phyloP scores from a whole-genome alignment of 2,329 filamentous ascomycete species.

The Pezicula radicicola region DNA sequence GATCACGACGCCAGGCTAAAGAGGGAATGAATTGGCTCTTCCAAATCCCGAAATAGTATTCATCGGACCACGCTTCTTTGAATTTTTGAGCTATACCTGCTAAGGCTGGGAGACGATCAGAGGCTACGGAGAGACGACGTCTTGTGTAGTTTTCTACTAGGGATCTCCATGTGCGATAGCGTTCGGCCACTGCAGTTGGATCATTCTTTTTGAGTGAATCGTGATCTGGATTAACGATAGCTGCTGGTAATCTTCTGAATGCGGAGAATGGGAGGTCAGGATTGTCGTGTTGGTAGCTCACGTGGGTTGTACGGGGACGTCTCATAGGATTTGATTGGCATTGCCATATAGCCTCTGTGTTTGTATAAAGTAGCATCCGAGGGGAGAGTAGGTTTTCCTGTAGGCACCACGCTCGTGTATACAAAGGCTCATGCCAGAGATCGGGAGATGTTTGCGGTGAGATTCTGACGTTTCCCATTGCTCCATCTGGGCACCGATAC shows the following conservation, averaged over 20 bases:
- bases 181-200: background rate
- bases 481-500: conserved; percentile 7
- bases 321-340: conserved; percentile 9
- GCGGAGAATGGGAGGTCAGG: background rate
- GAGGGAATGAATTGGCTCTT: conserved; percentile 7
- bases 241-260: conserved; percentile 8
- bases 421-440: conserved; percentile 12
- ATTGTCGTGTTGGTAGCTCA: conserved; percentile 1
- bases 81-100: conserved; percentile 11
- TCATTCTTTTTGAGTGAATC: background rate
- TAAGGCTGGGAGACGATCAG: conserved; percentile 12
- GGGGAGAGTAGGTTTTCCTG: conserved; percentile 12
- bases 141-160: conserved; percentile 12
- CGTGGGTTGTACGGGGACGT: conserved; percentile 7
- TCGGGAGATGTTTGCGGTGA: conserved; percentile 5
- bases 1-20: background rate
- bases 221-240: background rate
- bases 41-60: conserved; percentile 11
- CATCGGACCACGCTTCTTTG: conserved; percentile 5
- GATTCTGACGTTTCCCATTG: conserved; percentile 5
- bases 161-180: background rate
- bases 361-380: conserved; percentile 10
- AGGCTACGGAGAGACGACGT: conserved; percentile 5
- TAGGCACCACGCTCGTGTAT: conserved; percentile 15
- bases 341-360: conserved; percentile 13